A percentile compares a stretch with the other conserved stretches of the same genome.
phyloP scores from a whole-genome alignment of 192 early-diverging fungal genomes.

The Geosiphon pyriformis region DNA sequence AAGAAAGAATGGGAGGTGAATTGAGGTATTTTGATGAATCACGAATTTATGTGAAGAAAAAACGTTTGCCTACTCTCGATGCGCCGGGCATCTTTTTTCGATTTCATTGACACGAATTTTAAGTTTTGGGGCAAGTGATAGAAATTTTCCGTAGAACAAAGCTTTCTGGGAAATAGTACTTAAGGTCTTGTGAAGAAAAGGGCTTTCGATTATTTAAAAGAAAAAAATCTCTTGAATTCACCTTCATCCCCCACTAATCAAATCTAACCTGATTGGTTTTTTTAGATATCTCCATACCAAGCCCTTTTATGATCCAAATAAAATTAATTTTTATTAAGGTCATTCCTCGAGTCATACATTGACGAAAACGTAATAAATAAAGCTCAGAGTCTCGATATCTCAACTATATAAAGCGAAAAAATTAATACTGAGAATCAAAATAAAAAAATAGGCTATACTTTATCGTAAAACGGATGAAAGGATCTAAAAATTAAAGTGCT shows the following conservation, averaged over 20 bases:
- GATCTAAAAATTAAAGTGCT: too few species aligned
- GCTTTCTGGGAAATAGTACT: slow-evolving; percentile 34
- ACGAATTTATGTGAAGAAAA: background rate
- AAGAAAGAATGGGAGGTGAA: background rate
- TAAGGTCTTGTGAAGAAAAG: slow-evolving; percentile 24
- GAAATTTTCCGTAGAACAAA: slow-evolving; percentile 79
- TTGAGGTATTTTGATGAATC: too few species aligned
- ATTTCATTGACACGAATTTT: slow-evolving; percentile 67
- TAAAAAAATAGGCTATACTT: too few species aligned
- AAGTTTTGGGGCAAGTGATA: slow-evolving; percentile 56
- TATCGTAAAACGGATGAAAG: too few species aligned
- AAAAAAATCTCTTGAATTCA: background rate
- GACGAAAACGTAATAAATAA: slow-evolving; percentile 88
- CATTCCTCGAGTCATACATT: slow-evolving; percentile 92
- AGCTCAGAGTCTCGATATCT: slow-evolving; percentile 84
- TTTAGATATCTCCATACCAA: slow-evolving; percentile 60
- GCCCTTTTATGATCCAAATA: slow-evolving; percentile 60
- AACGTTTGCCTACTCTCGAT: slow-evolving; percentile 64
- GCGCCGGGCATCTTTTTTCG: slow-evolving; percentile 58
- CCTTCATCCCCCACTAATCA: background rate
- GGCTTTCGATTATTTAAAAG: background rate
- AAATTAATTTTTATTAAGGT: slow-evolving; percentile 90
- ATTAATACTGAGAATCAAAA: too few species aligned
- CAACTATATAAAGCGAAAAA: slow-evolving; percentile 34
- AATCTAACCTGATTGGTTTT: slow-evolving; percentile 35